Base-by-base conservation (phyloP, 1,284 basidiomycete species). In the Peniophora sp. region DNA sequence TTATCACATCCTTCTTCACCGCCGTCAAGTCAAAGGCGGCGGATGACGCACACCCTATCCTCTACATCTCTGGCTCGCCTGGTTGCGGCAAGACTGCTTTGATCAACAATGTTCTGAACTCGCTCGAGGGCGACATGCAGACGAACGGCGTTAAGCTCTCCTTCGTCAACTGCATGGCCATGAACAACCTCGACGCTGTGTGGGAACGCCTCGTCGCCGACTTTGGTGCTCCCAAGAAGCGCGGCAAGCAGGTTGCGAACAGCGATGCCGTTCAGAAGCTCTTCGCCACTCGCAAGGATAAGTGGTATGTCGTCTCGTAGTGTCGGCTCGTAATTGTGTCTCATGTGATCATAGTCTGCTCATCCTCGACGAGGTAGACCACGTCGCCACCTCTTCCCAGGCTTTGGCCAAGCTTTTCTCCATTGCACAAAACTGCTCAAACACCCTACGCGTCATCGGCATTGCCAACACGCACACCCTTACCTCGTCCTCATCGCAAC, bases 401-500 rank as follows among this genome's bases (percentile, higher is more conserved):
- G 65, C 74, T 6, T 69, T 90, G 22, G 64, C 74, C 1, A 67
- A 79, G 8, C 66, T 91, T 43, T 88, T 90, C 62, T 73, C 78
- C 2, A 69, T 89, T 17, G 74, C 83, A 11, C 71, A 75, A 44
- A 65, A 74, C 2, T 66, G 76, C 50, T 62, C 74, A 1, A 62
- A 71, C 10, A 69, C 66, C 42, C 60, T 89, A 47, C 78, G 86
- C 42, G 67, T 87, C 39, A 80, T 91, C 54, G 87, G 84, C 47
- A 90, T 91, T 58, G 88, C 88, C 24, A 91, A 91, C 56, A 89
- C 86, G 0, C 88, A 91, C 60, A 90, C 88, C 3, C 76, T 91
- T 12, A 81, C 84, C 2, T 74, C 81, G 2, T 70, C 75, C 0
- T 65, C 71, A 1, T 69, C 74, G 20, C 54, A 62, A 2, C 61